A percentile compares a stretch with the other conserved stretches of the same genome.
Evolutionary conservation across 1,284 basidiomycete species (phyloP).

Genomic region (Tetrapyrgos nigripes): DNA sequence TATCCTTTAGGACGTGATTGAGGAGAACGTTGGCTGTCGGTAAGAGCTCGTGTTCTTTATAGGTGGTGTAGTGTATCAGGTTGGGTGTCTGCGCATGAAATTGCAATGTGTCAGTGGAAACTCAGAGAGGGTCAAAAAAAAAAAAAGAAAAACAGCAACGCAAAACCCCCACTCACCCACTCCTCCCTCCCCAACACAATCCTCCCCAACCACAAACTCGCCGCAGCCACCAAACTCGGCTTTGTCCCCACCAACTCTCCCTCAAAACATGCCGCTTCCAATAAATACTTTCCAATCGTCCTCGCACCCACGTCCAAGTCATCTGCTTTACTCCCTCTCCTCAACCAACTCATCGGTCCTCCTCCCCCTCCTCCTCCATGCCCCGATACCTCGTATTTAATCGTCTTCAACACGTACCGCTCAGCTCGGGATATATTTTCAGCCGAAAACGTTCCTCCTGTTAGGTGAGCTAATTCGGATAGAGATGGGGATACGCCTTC

Average conservation of each 20-base stretch:
- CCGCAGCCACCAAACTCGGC: slow-evolving; percentile 84
- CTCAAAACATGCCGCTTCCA: slow-evolving; percentile 87
- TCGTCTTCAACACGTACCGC: slow-evolving; percentile 86
- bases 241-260: slow-evolving; percentile 78
- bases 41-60: slow-evolving; percentile 82
- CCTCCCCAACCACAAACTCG: slow-evolving; percentile 84
- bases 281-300: slow-evolving; percentile 87
- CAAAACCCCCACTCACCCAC: slow-evolving; percentile 75
- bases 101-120: not conserved
- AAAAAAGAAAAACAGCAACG: not conserved
- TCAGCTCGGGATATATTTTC: slow-evolving; percentile 91
- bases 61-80: slow-evolving; percentile 88
- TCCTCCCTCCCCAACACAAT: slow-evolving; percentile 78
- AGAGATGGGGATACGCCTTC: slow-evolving; percentile 92
- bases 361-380: too few relatives aligned
- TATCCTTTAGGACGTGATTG: slow-evolving; percentile 78
- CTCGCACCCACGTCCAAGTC: slow-evolving; percentile 87
- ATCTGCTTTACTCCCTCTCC: slow-evolving; percentile 91
- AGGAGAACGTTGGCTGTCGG: slow-evolving; percentile 90
- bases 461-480: slow-evolving; percentile 84
- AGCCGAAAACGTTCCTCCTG: slow-evolving; percentile 83
- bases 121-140: not conserved
- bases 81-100: slow-evolving; percentile 46
- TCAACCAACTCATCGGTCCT: slow-evolving; percentile 90
- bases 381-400: slow-evolving; percentile 87